Base-by-base conservation (phyloP, 306 rosid species). In the Carpinus viminea region DNA sequence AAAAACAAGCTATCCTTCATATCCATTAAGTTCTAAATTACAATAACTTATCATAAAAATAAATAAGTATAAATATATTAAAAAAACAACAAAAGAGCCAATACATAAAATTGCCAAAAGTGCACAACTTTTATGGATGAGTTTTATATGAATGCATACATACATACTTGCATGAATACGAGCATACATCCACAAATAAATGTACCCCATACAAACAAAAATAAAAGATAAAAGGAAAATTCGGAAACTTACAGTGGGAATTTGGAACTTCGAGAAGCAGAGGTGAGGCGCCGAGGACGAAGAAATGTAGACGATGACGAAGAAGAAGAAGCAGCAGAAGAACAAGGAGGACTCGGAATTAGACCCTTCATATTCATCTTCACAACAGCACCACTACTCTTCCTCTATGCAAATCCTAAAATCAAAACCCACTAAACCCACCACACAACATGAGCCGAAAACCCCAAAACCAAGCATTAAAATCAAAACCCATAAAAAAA, bases 211-310 rank as follows among this genome's bases (percentile, higher is more conserved):
- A 2, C 18, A 10, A 69, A 31, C 16, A 13, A 43, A 41, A 36
- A 17, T 2, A 43, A 3, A 13, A 20, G 13, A 4, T 17, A 64
- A 13, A 21, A 13, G 7, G 59, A 78, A 48, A 26, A 28, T 21
- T 45, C 16, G 51, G 72, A 41, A 66, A 51, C 84, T 70, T 71
- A 90, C 92, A 82, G 26, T 73, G 91, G 92, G 74, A 82, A 83
- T 90, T 83, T 87, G 88, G 76, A 83, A 81, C 80, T 83, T 38
- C 87, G 90, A 82, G 92, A 83, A 78, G 87, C 83, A 68, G 84
- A 76, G 71, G 87, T 68, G 81, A 83, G 76, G 36, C 87, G 78
- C 48, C 89, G 78, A 79, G 82, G 87, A 83, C 89, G 86, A 73
- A 83, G 84, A 80, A 83, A 74, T 62, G 79, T 55, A 55, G 76